Evolutionary conservation across 1,139 yeast species (phyloP), one percentile per base, ranked within the genome.

Genomic region (Kurtzmaniella quercitrusa): DNA sequence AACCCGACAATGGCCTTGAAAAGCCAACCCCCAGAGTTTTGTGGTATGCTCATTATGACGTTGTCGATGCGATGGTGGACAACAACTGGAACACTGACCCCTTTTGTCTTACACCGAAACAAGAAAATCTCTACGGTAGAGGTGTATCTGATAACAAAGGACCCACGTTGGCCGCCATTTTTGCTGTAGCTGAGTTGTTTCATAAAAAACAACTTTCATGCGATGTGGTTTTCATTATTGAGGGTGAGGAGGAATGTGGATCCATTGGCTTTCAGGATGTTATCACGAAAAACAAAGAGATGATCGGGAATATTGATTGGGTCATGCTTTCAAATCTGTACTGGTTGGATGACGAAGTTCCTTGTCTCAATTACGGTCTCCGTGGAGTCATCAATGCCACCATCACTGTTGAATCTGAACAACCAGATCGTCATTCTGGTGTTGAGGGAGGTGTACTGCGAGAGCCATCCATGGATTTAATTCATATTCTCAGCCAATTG

Each of bases 31-130:
- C 51, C 32, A 66, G 84, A 44, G 72, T 89, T 3, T 60, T 91
- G 41, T 93, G 95, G 83, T 93, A 93, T 60, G 98, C 96, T 1
- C 98, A 93, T 68, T 93, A 93, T 59, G 98, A 93, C 63, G 97
- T 93, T 20, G 91, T 93, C 32, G 84, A 80, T 47, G 78, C 78
- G 3, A 57, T 63, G 17, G 64, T 58, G 17, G 78, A 76, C 40
- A 74, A 71, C 15, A 68, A 66, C 38, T 93, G 98, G 98, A 61
- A 70, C 4, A 78, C 94, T 0, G 82, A 85, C 50, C 98, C 98
- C 0, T 93, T 84, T 60, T 63, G 65, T 22, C 62, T 93, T 60
- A 76, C 84, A 0, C 86, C 95, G 2, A 73, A 75, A 47, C 85
- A 93, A 59, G 98, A 98, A 0, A 89, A 84, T 56, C 61, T 93